Evolutionary conservation across 495 filamentous ascomycete species (phyloP), one percentile per base, ranked within the genome.

Genomic region (Neurospora terricola): DNA sequence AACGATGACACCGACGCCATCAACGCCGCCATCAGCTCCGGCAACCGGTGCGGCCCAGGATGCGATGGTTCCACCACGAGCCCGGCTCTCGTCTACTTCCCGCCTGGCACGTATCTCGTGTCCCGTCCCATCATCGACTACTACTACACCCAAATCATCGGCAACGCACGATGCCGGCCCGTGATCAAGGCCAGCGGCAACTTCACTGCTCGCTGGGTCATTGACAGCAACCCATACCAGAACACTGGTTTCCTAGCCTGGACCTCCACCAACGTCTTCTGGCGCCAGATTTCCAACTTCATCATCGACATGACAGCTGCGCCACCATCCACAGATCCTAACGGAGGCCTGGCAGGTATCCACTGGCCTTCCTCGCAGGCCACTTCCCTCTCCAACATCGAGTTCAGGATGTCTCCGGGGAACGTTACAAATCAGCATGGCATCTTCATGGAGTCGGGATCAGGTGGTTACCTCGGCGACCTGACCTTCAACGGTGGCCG

Each of bases 1-100:
- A 92, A 91, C 1, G 93, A 97, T 77, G 94, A 97, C 80, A 94
- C 92, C 0, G 88, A 79, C 66, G 93, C 94, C 4, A 95, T 97
- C 83, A 94, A 96, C 79, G 79, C 82, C 62, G 94, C 94, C 42
- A 94, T 96, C 73, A 86, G 88, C 36, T 88, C 88, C 36, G 92
- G 92, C 21, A 84, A 84, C 72, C 92, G 94, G 34, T 97, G 94
- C 77, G 93, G 88, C 42, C 86, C 87, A 7, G 87, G 88, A 34
- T 97, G 94, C 79, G 89, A 91, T 59, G 94, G 92, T 14, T 87
- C 87, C 7, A 97, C 94, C 16, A 87, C 86, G 21, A 91, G 90
- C 5, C 91, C 91, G 2, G 91, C 89, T 2, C 77, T 94, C 37
- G 86, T 94, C 23, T 94, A 92, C 82, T 94, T 94, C 83, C 92